Evolutionary conservation across 2,329 filamentous ascomycete genomes (phyloP), one percentile per base, ranked within the genome.

Genomic region (Triangularia setosa): DNA sequence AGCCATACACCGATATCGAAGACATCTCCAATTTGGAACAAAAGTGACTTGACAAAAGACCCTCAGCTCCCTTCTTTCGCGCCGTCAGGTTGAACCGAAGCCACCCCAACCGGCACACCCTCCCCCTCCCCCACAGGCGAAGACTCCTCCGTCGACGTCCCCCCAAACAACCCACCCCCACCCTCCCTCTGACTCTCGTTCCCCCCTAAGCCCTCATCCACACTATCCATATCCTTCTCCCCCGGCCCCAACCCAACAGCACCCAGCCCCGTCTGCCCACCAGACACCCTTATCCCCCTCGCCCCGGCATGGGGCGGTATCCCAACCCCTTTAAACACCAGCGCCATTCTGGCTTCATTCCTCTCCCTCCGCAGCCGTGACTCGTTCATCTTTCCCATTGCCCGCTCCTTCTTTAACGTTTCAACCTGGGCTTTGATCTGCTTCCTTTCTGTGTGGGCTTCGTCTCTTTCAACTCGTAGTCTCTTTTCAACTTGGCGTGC

Each of bases 381-480:
- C 65, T 71, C 69, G 1, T 60, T 62, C 60, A 54, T 18, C 24
- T 61, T 61, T 1, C 21, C 56, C 58, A 59, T 61, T 1, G 52
- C 62, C 6, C 68, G 27, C 60, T 70, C 67, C 14, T 48, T 60
- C 7, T 55, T 44, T 1, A 70, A 44, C 12, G 65, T 68, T 18
- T 60, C 60, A 2, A 66, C 67, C 59, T 67, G 67, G 1, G 55
- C 28, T 14, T 30, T 60, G 21, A 48, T 18, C 6, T 30, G 18
- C n/a, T 60, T 60, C 7, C 27, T 18, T 2, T 60, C 58, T 5
- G n/a, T n/a, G 6, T 68, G 63, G 1, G 66, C 68, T 60, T 71
- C 70, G 55, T 70, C 69, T 5, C 68, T 61, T 33, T 71, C 70
- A 2, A 61, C 64, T 28, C 70, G 65, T 24, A 71, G 55, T 12